Percentiles rank a stretch among this genome's conserved stretches.
These are phyloP conservation scores for Yamadazyma sp. DNA, from an alignment of 1,139 yeast genomes.

Conservation along the genomic window DNA sequence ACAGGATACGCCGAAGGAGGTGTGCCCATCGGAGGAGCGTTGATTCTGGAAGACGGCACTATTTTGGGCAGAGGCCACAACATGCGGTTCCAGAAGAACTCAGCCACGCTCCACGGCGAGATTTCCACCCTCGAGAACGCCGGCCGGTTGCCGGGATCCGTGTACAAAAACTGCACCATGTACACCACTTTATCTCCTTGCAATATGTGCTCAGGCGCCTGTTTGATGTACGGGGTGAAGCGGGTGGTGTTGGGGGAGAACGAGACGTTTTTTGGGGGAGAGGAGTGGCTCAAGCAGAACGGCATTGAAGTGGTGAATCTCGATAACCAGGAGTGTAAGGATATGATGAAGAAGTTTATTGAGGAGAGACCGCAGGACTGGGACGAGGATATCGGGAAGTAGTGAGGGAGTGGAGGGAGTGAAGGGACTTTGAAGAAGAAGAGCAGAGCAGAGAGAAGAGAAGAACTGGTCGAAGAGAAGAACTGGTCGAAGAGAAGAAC, in stretches of 20 bases:
- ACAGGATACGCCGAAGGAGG: constrained; percentile 82
- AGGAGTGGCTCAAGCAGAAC: constrained; percentile 60
- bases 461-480: too few relatives aligned
- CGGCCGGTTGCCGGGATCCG: constrained; percentile 72
- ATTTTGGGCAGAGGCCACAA: constrained; percentile 88
- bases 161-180: constrained; percentile 72
- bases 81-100: constrained; percentile 75
- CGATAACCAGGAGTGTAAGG: constrained; percentile 66
- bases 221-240: constrained; percentile 80
- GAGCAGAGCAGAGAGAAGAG: too few relatives aligned
- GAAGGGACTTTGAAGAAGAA: too few relatives aligned
- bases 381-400: constrained; percentile 82
- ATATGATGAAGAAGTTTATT: constrained; percentile 75
- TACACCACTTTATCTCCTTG: constrained; percentile 94
- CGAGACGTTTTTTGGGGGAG: constrained; percentile 73
- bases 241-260: constrained; percentile 90
- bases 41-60: constrained; percentile 73
- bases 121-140: constrained; percentile 86
- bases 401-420: neutral
- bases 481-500: too few relatives aligned
- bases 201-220: constrained; percentile 93
- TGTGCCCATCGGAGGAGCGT: constrained; percentile 82
- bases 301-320: constrained; percentile 78
- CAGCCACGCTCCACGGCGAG: constrained; percentile 88
- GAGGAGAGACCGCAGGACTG: constrained; percentile 76